phyloP scores from a whole-genome alignment of 2,329 filamentous ascomycete species.

The Parastagonospora nodorum region DNA sequence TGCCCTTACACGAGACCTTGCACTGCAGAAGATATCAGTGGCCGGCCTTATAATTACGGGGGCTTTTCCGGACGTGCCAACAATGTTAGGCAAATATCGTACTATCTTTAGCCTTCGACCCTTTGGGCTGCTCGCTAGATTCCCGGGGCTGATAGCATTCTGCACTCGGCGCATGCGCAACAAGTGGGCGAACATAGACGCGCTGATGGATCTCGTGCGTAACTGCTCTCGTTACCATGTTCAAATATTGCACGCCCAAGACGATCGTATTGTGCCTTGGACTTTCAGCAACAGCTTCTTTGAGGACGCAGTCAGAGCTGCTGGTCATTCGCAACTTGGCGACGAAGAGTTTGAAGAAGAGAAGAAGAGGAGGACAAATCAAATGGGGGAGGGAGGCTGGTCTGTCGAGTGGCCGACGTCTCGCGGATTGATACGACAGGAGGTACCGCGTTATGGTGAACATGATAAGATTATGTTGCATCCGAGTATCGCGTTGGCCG shows the following conservation, averaged over 20 bases:
- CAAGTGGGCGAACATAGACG: neutral
- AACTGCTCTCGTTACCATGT: neutral
- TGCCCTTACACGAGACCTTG: conserved; percentile 61
- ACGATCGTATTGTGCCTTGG: conserved; percentile 3
- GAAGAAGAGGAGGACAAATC: neutral
- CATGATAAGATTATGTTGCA: conserved; percentile 2
- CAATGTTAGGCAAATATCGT: conserved; percentile 1
- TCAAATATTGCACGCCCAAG: conserved; percentile 1
- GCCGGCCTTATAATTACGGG: conserved; percentile 1
- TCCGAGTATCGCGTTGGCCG: neutral
- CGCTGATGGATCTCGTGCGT: neutral
- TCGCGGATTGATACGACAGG: neutral
- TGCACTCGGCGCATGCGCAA: neutral
- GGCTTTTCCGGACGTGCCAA: conserved; percentile 1
- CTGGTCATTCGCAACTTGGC: neutral
- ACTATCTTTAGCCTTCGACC: neutral
- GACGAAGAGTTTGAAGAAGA: neutral
- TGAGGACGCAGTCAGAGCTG: neutral
- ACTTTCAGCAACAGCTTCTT: neutral
- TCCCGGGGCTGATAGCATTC: neutral
- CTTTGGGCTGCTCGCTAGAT: neutral
- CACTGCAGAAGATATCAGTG: neutral
- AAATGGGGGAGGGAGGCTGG: conserved; percentile 1
- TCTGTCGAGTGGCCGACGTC: neutral
- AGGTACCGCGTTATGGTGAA: neutral